Conservation (phyloP, 192 early-diverging fungal genomes). For the Entomortierella parvispora region DNA sequence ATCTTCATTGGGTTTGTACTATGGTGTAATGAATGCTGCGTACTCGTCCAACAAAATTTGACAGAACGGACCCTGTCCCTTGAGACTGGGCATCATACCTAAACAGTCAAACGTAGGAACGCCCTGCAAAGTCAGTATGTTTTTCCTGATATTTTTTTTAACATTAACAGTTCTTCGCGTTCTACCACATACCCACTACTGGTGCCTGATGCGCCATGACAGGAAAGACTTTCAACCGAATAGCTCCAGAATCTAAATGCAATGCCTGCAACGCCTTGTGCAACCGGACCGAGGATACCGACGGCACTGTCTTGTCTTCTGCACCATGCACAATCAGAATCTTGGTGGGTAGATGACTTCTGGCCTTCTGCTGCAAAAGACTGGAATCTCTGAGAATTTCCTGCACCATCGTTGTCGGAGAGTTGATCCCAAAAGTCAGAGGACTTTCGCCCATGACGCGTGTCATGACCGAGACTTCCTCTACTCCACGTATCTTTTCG, state of each 20-base stretch:
- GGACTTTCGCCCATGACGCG: slow-evolving; percentile 56
- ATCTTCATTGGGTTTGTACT: too few relatives aligned
- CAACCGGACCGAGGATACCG: slow-evolving; percentile 16
- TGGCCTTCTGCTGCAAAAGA: neutral
- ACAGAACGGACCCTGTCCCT: neutral
- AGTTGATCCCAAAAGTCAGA: slow-evolving; percentile 16
- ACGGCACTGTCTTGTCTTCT: slow-evolving; percentile 27
- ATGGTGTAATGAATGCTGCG: too few relatives aligned
- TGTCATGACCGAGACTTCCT: slow-evolving; percentile 62
- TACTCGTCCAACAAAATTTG: slow-evolving; percentile 2
- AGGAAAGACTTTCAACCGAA: slow-evolving; percentile 21
- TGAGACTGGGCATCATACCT: slow-evolving; percentile 16
- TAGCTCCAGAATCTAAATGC: slow-evolving; percentile 7
- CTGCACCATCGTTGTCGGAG: slow-evolving; percentile 15
- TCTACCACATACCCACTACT: slow-evolving; percentile 17
- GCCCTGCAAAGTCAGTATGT: neutral
- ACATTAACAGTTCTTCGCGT: too few relatives aligned
- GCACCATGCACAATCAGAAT: slow-evolving; percentile 44
- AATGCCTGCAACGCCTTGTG: slow-evolving; percentile 13
- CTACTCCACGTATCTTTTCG: slow-evolving; percentile 59
- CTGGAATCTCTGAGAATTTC: neutral
- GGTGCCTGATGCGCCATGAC: slow-evolving; percentile 35
- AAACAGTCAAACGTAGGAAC: neutral
- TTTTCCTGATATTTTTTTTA: neutral
- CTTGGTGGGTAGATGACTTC: slow-evolving; percentile 19